These are phyloP conservation scores for Pichia sp. DNA, from an alignment of 1,139 yeast species.

Conservation along the genomic window DNA sequence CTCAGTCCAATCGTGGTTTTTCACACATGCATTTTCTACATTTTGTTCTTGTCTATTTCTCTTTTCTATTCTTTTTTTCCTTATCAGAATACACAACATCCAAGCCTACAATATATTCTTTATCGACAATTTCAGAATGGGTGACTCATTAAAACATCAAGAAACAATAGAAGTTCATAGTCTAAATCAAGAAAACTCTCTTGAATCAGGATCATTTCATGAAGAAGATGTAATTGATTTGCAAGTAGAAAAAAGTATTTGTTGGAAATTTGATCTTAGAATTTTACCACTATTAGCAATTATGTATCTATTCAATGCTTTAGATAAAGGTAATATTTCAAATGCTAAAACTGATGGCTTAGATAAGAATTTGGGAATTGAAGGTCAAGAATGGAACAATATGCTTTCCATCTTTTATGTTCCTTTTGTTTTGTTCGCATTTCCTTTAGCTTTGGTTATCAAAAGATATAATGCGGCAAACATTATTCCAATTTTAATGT, in stretches of 20 bases:
- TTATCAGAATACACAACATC: no score
- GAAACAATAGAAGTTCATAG: background rate
- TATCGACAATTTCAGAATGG: no score
- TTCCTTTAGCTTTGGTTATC: conserved; percentile 41
- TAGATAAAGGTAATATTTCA: conserved; percentile 59
- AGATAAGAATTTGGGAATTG: conserved; percentile 43
- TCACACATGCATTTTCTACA: no score
- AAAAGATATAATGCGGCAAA: conserved; percentile 35
- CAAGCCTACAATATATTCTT: no score
- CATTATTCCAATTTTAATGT: conserved; percentile 20
- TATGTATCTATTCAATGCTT: conserved; percentile 24
- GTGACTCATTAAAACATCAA: background rate
- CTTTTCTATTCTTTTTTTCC: no score
- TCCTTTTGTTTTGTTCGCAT: conserved; percentile 50
- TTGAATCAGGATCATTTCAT: background rate
- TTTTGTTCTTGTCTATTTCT: no score
- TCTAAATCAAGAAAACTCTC: background rate
- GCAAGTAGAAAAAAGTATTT: conserved; percentile 24
- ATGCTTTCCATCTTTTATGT: conserved; percentile 51
- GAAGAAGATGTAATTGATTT: background rate
- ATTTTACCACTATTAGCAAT: conserved; percentile 26
- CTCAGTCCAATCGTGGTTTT: no score
- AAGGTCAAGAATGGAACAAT: conserved; percentile 46
- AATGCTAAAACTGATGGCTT: conserved; percentile 57
- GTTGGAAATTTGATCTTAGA: conserved; percentile 34